Evolutionary conservation across 2,329 filamentous ascomycete genomes (phyloP).

Genomic region (Colletotrichum caudatum): DNA sequence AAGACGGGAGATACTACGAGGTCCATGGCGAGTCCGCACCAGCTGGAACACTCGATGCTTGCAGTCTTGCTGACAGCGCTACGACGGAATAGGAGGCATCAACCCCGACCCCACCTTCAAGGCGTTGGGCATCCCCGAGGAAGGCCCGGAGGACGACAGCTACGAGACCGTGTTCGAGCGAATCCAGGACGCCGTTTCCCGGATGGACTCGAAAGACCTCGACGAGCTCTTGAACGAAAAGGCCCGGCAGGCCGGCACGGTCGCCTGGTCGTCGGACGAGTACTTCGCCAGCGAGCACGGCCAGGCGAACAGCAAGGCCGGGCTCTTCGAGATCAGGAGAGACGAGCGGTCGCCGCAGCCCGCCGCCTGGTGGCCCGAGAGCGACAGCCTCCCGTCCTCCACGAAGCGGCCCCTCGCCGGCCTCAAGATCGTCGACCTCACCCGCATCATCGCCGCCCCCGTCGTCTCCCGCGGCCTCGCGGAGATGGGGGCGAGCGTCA

Average conservation of each 20-base stretch:
- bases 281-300: slow-evolving; percentile 48
- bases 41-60: too few relatives aligned
- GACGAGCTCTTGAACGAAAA: slow-evolving; percentile 44
- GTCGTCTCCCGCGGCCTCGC: slow-evolving; percentile 56
- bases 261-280: slow-evolving; percentile 46
- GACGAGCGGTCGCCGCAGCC: slow-evolving; percentile 45
- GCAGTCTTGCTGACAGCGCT: not conserved
- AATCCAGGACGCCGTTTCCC: slow-evolving; percentile 37
- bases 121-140: slow-evolving; percentile 41
- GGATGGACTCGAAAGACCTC: slow-evolving; percentile 43
- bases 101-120: slow-evolving; percentile 42
- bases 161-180: slow-evolving; percentile 43
- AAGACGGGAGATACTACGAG: slow-evolving; percentile 45
- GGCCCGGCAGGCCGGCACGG: slow-evolving; percentile 46
- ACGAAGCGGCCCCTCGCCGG: slow-evolving; percentile 57
- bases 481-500: slow-evolving; percentile 60
- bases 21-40: slow-evolving; percentile 37
- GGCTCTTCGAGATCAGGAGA: slow-evolving; percentile 45
- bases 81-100: slow-evolving; percentile 27
- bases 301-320: slow-evolving; percentile 41
- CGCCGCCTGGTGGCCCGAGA: slow-evolving; percentile 57
- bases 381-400: slow-evolving; percentile 45
- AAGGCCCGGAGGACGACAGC: slow-evolving; percentile 44
- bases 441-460: slow-evolving; percentile 62
- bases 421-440: slow-evolving; percentile 61